Base-by-base conservation (phyloP, 805 yeast genomes). In the Candida golubevii region DNA sequence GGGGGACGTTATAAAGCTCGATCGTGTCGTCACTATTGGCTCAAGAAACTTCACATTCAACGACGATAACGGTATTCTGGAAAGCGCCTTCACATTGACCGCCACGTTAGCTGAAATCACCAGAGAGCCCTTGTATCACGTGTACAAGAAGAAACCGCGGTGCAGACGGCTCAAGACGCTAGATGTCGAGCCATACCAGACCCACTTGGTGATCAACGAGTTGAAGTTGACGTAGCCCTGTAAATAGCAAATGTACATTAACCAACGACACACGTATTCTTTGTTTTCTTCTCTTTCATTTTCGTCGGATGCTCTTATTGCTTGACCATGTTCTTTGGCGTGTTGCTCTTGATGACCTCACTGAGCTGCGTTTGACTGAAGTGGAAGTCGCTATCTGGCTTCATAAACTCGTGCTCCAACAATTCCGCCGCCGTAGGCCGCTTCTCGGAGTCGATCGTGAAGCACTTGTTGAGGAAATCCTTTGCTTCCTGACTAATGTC, bases 61-160 rank as follows among this genome's bases (percentile, higher is more conserved):
- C 42, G 54, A 55, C 82, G 79, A 38, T 66, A 71, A 50, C 23
- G 63, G 63, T 10, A 59, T 60, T 35, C 44, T 39, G 75, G 80
- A 15, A 69, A 84, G 39, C 79, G 62, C 82, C 4, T 83, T 75
- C 61, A 66, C 78, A 4, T 71, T 90, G 53, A 81, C 77, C 52
- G 97, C 89, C 15, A 78, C 79, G n/a, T 87, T 90, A 35, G 62
- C 84, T n/a, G 97, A 89, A 60, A 85, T 86, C 69, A 85, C 96
- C 2, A 80, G 85, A 54, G 83, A 85, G 51, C 88, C 88, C 45
- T 80, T 83, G 72, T 79, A 82, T 44, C 69, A 67, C 46, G 72
- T 66, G 7, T 56, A 60, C 55, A 73, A 82, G 29, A 80, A 79
- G 59, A 87, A 83, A 59, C 79, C 79, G 47, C 84, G 95, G 27